Percentiles rank a stretch among this genome's conserved stretches.
Evolutionary conservation across 495 filamentous ascomycete species (phyloP).

Genomic region (Usnea hakonensis): DNA sequence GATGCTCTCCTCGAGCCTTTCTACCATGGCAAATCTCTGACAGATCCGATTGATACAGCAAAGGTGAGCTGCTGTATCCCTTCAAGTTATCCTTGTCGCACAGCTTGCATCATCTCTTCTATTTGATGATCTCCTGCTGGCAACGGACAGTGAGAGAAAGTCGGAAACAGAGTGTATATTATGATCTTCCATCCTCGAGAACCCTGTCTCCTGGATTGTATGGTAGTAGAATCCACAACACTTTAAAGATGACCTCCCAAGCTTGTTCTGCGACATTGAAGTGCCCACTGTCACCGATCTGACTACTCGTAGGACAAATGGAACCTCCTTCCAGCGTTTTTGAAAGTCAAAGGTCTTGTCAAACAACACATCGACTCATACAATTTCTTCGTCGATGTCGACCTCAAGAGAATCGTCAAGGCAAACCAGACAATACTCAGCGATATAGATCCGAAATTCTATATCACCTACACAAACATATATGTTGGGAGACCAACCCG

Average conservation of each 20-base stretch:
- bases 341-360: slow-evolving; percentile 93
- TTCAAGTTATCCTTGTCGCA: no score
- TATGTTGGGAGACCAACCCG: slow-evolving; percentile 72
- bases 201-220: neutral
- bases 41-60: slow-evolving; percentile 88
- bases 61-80: slow-evolving; percentile 34
- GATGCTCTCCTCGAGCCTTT: slow-evolving; percentile 89
- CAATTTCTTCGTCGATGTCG: slow-evolving; percentile 92
- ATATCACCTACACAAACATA: slow-evolving; percentile 76
- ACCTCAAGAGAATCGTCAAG: slow-evolving; percentile 90
- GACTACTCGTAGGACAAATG: slow-evolving; percentile 64
- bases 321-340: slow-evolving; percentile 89
- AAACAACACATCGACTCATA: slow-evolving; percentile 99
- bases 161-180: neutral
- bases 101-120: no score
- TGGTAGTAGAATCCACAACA: neutral
- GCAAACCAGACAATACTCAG: slow-evolving; percentile 78
- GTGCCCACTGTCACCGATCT: neutral
- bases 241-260: neutral
- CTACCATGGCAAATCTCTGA: slow-evolving; percentile 89
- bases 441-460: slow-evolving; percentile 82
- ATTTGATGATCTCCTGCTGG: neutral
- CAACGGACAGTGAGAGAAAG: no score
- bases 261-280: neutral
- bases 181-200: neutral